A percentile compares a stretch with the other conserved stretches of the same genome.
Conservation (phyloP, 2,329 filamentous ascomycete species). For the Cryphonectria nitschkei region DNA sequence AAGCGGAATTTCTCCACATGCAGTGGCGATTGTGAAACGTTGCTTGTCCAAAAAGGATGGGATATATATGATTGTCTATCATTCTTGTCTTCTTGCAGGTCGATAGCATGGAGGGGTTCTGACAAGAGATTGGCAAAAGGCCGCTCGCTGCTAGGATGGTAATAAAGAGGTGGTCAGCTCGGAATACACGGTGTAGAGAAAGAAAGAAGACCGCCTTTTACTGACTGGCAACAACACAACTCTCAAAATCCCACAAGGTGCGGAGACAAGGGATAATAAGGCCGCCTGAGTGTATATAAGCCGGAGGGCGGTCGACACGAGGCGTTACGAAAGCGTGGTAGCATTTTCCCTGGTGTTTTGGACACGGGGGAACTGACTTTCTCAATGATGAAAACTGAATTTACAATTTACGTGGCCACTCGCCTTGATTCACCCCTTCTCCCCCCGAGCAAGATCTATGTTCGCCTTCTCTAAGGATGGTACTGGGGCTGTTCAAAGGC, state of each 20-base stretch:
- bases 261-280: background rate
- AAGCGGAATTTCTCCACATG: background rate
- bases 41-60: background rate
- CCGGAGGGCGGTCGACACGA: background rate
- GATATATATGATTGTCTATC: background rate
- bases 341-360: constrained; percentile 14
- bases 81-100: background rate
- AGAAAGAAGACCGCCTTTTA: background rate
- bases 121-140: background rate
- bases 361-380: background rate
- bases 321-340: background rate
- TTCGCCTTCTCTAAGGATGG: background rate
- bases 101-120: background rate
- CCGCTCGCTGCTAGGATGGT: constrained; percentile 10
- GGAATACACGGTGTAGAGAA: background rate
- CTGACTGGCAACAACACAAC: background rate
- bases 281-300: background rate
- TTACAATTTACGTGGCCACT: background rate
- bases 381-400: background rate
- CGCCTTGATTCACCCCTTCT: background rate
- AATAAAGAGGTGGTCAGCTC: background rate
- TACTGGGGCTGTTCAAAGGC: background rate
- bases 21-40: background rate
- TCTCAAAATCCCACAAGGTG: background rate
- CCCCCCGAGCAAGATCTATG: background rate